phyloP scores from a whole-genome alignment of 2,329 filamentous ascomycete species.

The Dactylonectria estremocensis region DNA sequence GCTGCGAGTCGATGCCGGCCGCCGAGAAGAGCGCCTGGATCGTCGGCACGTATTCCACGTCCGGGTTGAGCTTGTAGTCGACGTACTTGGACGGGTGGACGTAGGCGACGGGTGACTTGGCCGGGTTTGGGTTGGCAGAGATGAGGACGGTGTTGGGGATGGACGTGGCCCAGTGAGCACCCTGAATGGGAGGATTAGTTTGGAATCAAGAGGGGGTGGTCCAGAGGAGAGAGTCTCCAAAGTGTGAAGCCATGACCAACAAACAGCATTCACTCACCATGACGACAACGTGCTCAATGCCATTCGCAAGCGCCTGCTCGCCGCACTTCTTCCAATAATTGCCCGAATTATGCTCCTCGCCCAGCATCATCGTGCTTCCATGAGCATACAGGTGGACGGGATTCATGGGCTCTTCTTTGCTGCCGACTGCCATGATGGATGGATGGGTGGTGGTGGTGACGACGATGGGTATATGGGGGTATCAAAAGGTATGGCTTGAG shows the following conservation, averaged over 20 bases:
- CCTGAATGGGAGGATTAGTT: conserved; percentile 53
- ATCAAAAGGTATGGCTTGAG: neutral
- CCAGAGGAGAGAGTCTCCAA: neutral
- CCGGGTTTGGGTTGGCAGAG: conserved; percentile 71
- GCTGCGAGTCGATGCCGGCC: conserved; percentile 22
- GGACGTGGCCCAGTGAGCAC: conserved; percentile 75
- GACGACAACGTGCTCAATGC: conserved; percentile 40
- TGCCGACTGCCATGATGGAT: conserved; percentile 17
- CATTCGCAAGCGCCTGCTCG: conserved; percentile 40
- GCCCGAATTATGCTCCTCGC: conserved; percentile 39
- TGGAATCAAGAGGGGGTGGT: too few relatives aligned
- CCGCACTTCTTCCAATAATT: conserved; percentile 45
- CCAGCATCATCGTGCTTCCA: conserved; percentile 46
- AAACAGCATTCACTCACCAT: conserved; percentile 30
- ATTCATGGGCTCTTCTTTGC: conserved; percentile 28
- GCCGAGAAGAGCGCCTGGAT: conserved; percentile 20
- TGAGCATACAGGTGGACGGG: conserved; percentile 47
- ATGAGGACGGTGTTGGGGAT: conserved; percentile 68
- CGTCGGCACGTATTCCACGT: conserved; percentile 58
- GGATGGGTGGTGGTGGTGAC: neutral
- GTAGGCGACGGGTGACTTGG: conserved; percentile 76
- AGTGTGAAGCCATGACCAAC: neutral
- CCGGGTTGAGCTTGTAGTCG: conserved; percentile 73
- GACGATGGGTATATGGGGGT: neutral
- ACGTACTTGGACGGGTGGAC: conserved; percentile 77